A percentile compares a stretch with the other conserved stretches of the same genome.
phyloP scores from a whole-genome alignment of 2,329 filamentous ascomycete species.

The Fusarium albosuccineum region DNA sequence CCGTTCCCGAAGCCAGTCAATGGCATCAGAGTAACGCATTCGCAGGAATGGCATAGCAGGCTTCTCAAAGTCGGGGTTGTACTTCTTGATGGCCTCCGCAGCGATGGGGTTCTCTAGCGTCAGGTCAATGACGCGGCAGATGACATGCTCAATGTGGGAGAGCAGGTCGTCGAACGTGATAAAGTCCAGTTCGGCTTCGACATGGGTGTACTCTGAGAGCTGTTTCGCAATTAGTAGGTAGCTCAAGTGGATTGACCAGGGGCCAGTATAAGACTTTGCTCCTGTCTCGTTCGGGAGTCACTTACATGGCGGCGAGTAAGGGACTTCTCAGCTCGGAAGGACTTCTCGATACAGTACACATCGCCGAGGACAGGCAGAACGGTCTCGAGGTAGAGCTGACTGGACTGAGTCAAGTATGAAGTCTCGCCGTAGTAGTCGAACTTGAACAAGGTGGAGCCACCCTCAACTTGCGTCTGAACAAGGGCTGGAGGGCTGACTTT shows the following conservation, averaged over 20 bases:
- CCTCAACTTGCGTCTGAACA: constrained; percentile 96
- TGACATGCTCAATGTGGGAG: constrained; percentile 84
- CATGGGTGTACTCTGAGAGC: constrained; percentile 94
- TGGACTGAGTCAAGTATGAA: constrained; percentile 95
- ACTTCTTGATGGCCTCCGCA: constrained; percentile 80
- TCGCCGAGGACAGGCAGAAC: constrained; percentile 90
- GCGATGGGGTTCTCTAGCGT: constrained; percentile 80
- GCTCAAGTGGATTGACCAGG: neutral
- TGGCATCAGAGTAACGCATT: constrained; percentile 95
- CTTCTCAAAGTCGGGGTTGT: constrained; percentile 90
- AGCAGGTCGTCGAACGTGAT: constrained; percentile 93
- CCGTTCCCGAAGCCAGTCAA: constrained; percentile 91
- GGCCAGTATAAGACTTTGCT: neutral
- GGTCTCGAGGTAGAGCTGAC: constrained; percentile 97
- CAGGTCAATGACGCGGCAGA: constrained; percentile 87
- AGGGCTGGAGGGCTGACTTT: constrained; percentile 92
- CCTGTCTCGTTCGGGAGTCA: neutral
- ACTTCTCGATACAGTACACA: constrained; percentile 98
- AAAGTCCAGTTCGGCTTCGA: constrained; percentile 96
- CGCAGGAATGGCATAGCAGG: constrained; percentile 90
- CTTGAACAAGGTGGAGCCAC: constrained; percentile 89
- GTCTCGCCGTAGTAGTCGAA: constrained; percentile 91
- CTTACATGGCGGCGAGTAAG: constrained; percentile 84
- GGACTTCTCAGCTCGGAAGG: constrained; percentile 97
- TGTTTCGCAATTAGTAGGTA: constrained; percentile 6